Evolutionary conservation across 768 basidiomycete species (phyloP), one percentile per base, ranked within the genome.

Genomic region (Boletus pseudo-olivaceus): DNA sequence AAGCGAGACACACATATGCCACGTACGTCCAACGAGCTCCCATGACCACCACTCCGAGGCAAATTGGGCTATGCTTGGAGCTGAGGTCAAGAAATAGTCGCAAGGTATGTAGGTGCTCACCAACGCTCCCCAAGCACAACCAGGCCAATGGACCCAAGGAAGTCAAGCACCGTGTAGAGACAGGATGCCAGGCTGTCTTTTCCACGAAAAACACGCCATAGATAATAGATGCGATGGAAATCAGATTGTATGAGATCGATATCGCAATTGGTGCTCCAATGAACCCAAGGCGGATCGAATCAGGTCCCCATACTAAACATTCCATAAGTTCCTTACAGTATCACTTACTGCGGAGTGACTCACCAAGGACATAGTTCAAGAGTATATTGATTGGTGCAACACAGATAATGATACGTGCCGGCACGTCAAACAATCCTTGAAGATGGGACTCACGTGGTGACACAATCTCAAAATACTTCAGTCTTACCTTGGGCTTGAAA

Each of bases 21-120:
- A 65, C 68, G 11, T 33, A 69, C 68, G 72, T 30, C 84, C 86
- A 40, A 92, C 75, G 3, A 93, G 78, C 68, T 96, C 93, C 96
- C 95, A 96, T 30, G 88, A 88, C 94, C 95, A 98, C 95, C 95
- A 98, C 70, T 96, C 95, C 1, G 84, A 84, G 2, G 87, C 91
- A 2, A 85, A 85, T 69, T 93, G 92, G 3, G 85, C 84, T 78
- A 56, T 40, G 32, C 23, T 27, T 2, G 8, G 26, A 11, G 26
- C 27, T 51, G 32, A 57, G 45, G 37, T 43, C 29, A 12, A 23
- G 29, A 4, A 26, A 35, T 34, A 4, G n/a, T 46, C 11, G 3
- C n/a, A 0, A 30, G 9, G 17, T 17, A 17, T 78, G 45, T 51
- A n/a, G n/a, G n/a, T n/a, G n/a, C n/a, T n/a, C n/a, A 78, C 84